These are phyloP conservation scores for Parmelia sp. DNA, from an alignment of 495 filamentous ascomycete species.

Conservation along the genomic window DNA sequence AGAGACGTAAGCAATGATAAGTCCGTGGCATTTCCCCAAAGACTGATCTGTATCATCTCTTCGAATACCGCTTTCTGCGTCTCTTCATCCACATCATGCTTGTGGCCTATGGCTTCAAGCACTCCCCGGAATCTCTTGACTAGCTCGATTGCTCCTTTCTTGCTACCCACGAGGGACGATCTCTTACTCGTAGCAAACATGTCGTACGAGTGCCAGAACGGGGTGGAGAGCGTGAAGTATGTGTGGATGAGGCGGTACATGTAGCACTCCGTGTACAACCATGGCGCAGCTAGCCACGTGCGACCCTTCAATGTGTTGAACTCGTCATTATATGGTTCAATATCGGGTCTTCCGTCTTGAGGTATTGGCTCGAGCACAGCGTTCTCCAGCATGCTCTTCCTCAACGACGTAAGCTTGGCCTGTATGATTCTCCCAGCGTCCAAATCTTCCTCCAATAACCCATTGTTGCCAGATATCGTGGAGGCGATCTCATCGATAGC, in stretches of 20 bases:
- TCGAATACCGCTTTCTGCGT: conserved; percentile 72
- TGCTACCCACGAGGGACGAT: conserved; percentile 83
- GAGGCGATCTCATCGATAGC: conserved; percentile 13
- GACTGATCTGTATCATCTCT: conserved; percentile 93
- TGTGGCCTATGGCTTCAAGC: conserved; percentile 44
- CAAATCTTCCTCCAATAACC: conserved; percentile 3
- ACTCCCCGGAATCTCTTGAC: conserved; percentile 64
- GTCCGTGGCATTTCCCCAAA: conserved; percentile 97
- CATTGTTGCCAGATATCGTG: not conserved
- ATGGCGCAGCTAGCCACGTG: conserved; percentile 73
- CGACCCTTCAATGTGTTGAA: conserved; percentile 63
- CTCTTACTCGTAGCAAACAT: conserved; percentile 85
- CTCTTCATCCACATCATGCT: conserved; percentile 49
- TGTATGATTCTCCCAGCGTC: conserved; percentile 10
- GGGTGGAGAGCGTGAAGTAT: conserved; percentile 64
- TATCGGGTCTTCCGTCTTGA: conserved; percentile 73
- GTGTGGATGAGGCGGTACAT: conserved; percentile 76
- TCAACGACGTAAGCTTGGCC: conserved; percentile 8
- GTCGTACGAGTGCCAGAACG: conserved; percentile 82
- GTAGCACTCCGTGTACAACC: conserved; percentile 92
- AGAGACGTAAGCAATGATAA: conserved; percentile 83
- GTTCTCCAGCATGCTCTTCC: conserved; percentile 6
- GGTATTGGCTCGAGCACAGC: conserved; percentile 54
- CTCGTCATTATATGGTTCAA: conserved; percentile 75
- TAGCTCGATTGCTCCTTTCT: conserved; percentile 81